Percentiles rank a stretch among this genome's conserved stretches.
Evolutionary conservation across 805 yeast genomes (phyloP).

Genomic region (Peterozyma xylosa): DNA sequence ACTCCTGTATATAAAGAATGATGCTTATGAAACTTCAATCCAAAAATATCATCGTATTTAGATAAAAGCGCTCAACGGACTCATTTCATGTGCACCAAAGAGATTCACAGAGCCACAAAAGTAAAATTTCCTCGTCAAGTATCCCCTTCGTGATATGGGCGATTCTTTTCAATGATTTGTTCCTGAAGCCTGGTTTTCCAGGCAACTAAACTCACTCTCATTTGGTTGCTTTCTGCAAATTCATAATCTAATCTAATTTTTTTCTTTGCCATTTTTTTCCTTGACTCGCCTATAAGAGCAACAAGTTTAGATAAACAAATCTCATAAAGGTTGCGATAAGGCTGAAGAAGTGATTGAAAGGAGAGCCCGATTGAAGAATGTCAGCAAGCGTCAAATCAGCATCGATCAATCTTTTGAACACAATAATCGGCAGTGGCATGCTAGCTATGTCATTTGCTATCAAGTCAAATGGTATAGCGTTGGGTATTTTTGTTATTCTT

Average conservation of each 20-base stretch:
- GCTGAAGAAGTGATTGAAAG: background rate
- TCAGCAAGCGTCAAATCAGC: conserved; percentile 39
- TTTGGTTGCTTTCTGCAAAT: too few species aligned
- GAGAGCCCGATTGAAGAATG: conserved; percentile 1
- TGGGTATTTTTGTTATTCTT: conserved; percentile 32
- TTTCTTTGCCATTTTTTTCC: background rate
- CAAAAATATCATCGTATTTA: too few species aligned
- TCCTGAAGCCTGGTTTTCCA: too few species aligned
- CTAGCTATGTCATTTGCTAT: conserved; percentile 68
- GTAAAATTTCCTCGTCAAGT: too few species aligned
- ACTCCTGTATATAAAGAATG: conserved; percentile 7
- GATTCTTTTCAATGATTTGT: too few species aligned
- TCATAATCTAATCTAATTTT: background rate
- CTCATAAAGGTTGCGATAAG: background rate
- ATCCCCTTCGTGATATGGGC: too few species aligned
- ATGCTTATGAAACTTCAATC: too few species aligned
- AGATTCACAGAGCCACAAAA: too few species aligned
- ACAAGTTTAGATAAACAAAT: background rate
- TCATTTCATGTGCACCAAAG: too few species aligned
- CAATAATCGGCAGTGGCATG: conserved; percentile 49
- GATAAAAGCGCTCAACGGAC: too few species aligned
- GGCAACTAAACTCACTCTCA: too few species aligned
- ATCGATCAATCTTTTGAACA: conserved; percentile 44
- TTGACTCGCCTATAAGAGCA: background rate
- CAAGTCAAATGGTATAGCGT: conserved; percentile 35